Evolutionary conservation across 495 filamentous ascomycete genomes (phyloP), one percentile per base, ranked within the genome.

Genomic region (Cetradonia linearis): DNA sequence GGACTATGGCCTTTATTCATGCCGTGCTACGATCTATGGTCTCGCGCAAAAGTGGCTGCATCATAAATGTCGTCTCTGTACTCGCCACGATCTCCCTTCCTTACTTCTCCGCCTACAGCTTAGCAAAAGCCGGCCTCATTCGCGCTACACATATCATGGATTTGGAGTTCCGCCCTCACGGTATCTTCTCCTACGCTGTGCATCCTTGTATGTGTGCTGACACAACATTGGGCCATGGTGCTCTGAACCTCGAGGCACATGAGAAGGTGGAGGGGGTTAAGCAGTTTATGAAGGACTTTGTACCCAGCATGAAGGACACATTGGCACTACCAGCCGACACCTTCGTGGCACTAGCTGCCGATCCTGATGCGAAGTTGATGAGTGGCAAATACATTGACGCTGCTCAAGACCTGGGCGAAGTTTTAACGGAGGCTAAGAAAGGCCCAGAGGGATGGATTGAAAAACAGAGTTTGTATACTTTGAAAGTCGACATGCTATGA

Each of bases 321-420:
- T 28, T 61, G 23, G 60, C 44, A 2, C 38, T 70, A 37, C 62
- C 68, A 18, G 63, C 61, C 10, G 64, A 67, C 34, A 69, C 69
- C 7, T 68, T 71, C 48, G 53, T 69, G 3, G 66, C 64, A 5
- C 37, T 70, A 37, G 61, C 34, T 34, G 61, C 44, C 7, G 62
- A 68, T 44, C 44, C 53, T 3, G 64, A 63, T 13, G 63, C 66
- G n/a, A 62, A 56, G n/a, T 54, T 53, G 0, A 56, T 71, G 63
- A 67, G 64, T 52, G 69, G 69, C 10, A 53, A 54, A 50, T 71
- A 67, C 57, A 52, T 69, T 10, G 66, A 71, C 55, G 62, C 59
- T 14, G 60, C 63, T 25, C 60, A 68, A 53, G 68, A 71, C 52
- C 37, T 71, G 55, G 69, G 62, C 5, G 59, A 66, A 50, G 28